These are phyloP conservation scores for Heliamphora exappendiculata DNA, from an alignment of 148 eudicot genomes.

Conservation along the genomic window DNA sequence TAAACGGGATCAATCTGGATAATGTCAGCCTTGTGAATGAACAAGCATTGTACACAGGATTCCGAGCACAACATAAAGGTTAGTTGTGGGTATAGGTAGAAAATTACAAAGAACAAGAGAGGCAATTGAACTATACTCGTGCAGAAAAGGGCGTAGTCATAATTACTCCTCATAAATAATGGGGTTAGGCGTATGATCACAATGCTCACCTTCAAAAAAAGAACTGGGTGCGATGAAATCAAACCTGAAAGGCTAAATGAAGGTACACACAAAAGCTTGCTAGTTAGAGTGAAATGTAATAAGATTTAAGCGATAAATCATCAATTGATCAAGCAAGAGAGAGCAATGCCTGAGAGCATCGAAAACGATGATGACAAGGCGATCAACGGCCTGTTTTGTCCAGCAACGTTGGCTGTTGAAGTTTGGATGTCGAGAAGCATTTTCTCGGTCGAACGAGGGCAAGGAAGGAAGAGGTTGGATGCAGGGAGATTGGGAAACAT, in stretches of 20 bases:
- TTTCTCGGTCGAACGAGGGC: not conserved
- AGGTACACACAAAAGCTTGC: not conserved
- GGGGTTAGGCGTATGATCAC: not conserved
- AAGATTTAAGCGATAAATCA: not conserved
- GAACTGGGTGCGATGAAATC: not conserved
- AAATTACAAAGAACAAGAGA: not conserved
- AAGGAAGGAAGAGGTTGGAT: constrained; percentile 6
- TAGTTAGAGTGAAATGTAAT: not conserved
- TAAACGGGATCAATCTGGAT: too few relatives aligned
- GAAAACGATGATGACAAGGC: constrained; percentile 72
- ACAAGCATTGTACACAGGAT: too few relatives aligned
- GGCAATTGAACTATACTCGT: not conserved
- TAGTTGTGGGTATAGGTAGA: not conserved
- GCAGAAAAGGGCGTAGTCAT: not conserved
- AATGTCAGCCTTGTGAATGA: too few relatives aligned
- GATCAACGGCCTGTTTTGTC: constrained; percentile 70
- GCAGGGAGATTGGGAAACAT: constrained; percentile 59
- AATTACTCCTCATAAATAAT: not conserved
- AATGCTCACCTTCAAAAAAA: constrained; percentile 44
- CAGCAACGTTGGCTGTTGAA: constrained; percentile 36
- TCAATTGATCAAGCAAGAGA: not conserved
- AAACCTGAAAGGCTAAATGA: not conserved
- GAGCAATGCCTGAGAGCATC: constrained; percentile 69
- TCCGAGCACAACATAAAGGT: too few relatives aligned
- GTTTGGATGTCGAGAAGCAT: constrained; percentile 8